Conservation (phyloP, 106 monocot genomes). For the Acorus gramineus region DNA sequence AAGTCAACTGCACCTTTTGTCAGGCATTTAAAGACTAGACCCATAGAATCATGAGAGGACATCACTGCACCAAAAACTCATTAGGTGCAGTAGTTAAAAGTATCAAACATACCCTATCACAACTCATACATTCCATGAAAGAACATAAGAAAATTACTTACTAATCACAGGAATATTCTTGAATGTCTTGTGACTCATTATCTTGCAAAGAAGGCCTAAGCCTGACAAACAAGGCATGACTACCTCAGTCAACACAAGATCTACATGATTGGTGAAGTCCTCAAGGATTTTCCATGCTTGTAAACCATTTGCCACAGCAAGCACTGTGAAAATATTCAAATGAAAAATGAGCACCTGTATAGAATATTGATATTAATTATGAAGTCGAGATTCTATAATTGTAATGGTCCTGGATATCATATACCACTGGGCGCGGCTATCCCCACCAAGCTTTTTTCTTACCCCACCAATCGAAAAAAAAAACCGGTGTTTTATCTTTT, state of each 20-base stretch:
- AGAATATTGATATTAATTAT: no score
- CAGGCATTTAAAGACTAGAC: slow-evolving; percentile 83
- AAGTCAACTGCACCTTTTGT: slow-evolving; percentile 98
- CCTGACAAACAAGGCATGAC: slow-evolving; percentile 75
- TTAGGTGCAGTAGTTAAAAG: slow-evolving; percentile 20
- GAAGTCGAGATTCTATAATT: no score
- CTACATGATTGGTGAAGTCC: slow-evolving; percentile 51
- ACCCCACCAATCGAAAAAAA: no score
- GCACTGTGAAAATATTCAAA: slow-evolving; percentile 32
- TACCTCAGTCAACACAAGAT: slow-evolving; percentile 89
- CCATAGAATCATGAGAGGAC: slow-evolving; percentile 97
- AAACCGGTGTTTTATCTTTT: no score
- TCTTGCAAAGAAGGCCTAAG: slow-evolving; percentile 80
- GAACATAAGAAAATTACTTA: slow-evolving; percentile 33
- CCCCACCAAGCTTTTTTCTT: no score
- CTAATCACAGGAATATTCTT: slow-evolving; percentile 97
- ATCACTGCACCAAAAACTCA: slow-evolving; percentile 78
- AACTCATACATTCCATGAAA: not conserved
- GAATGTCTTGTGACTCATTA: slow-evolving; percentile 67
- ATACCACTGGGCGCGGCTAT: no score
- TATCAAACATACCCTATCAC: slow-evolving; percentile 1
- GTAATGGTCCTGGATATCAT: no score
- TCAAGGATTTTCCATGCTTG: slow-evolving; percentile 85
- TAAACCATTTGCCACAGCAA: slow-evolving; percentile 63
- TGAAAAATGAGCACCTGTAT: slow-evolving; percentile 1